Conservation (phyloP, 2,329 filamentous ascomycete genomes). For the Trichophyton benhamiae region DNA sequence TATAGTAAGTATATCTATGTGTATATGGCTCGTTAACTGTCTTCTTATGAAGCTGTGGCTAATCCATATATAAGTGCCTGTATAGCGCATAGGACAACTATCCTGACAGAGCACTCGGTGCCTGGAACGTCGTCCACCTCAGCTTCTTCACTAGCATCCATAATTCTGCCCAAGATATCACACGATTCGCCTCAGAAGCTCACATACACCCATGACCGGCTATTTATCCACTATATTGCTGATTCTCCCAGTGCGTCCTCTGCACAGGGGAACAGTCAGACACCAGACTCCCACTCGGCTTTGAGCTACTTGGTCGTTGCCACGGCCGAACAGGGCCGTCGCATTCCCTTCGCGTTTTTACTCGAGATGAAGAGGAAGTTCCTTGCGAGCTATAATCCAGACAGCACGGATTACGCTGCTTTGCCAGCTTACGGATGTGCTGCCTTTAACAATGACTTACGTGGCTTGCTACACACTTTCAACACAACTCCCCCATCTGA, state of each 20-base stretch:
- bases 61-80: slow-evolving; percentile 54
- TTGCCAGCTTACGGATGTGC: slow-evolving; percentile 84
- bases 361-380: slow-evolving; percentile 85
- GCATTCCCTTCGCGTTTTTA: slow-evolving; percentile 85
- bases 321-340: slow-evolving; percentile 65
- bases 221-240: slow-evolving; percentile 93
- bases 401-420: slow-evolving; percentile 57
- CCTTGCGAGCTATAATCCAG: slow-evolving; percentile 54
- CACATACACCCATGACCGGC: slow-evolving; percentile 81
- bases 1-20: slow-evolving; percentile 48
- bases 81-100: slow-evolving; percentile 85
- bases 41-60: background rate
- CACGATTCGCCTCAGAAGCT: slow-evolving; percentile 73
- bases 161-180: slow-evolving; percentile 89
- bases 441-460: slow-evolving; percentile 70
- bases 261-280: slow-evolving; percentile 22
- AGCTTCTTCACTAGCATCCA: slow-evolving; percentile 75
- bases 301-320: slow-evolving; percentile 88
- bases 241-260: slow-evolving; percentile 59
- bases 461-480: slow-evolving; percentile 67
- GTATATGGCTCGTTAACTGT: background rate
- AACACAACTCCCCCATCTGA: slow-evolving; percentile 69
- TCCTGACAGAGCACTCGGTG: slow-evolving; percentile 83
- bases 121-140: slow-evolving; percentile 72
- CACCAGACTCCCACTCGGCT: slow-evolving; percentile 55